phyloP scores from a whole-genome alignment of 2,329 filamentous ascomycete species.

The Aspergillus vadensis region DNA sequence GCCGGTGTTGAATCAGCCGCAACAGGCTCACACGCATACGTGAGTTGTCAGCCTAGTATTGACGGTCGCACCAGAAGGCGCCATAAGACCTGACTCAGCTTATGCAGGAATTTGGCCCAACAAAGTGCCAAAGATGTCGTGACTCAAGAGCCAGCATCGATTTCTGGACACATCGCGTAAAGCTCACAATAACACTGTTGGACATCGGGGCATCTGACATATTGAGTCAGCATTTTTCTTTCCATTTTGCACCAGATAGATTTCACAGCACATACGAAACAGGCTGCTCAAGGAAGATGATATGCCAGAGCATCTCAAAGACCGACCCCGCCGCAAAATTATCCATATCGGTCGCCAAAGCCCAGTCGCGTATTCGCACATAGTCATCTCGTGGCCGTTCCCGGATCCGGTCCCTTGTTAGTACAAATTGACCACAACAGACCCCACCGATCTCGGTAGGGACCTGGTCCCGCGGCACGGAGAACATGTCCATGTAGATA shows the following conservation, averaged over 20 bases:
- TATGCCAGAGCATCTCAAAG: constrained; percentile 29
- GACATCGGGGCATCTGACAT: constrained; percentile 12
- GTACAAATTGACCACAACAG: constrained; percentile 30
- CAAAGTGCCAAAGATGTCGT: neutral
- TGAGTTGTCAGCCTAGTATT: too few species aligned
- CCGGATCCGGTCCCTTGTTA: constrained; percentile 24
- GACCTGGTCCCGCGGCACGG: constrained; percentile 4
- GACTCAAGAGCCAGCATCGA: too few species aligned
- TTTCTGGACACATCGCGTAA: constrained; percentile 32
- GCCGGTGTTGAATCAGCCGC: too few species aligned
- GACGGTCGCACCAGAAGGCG: too few species aligned
- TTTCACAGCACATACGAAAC: constrained; percentile 22
- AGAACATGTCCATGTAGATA: constrained; percentile 19
- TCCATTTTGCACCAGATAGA: neutral
- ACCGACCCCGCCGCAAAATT: constrained; percentile 24
- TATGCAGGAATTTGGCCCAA: too few species aligned
- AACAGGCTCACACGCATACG: too few species aligned
- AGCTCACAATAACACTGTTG: constrained; percentile 17
- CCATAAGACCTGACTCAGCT: too few species aligned
- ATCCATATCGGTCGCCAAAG: constrained; percentile 15
- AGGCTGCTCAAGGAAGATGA: constrained; percentile 23
- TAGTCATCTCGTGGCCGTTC: constrained; percentile 23
- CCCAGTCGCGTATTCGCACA: constrained; percentile 24
- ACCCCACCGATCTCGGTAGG: constrained; percentile 16
- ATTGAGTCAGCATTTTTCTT: neutral